These are phyloP conservation scores for Lithocarpus polystachyus DNA, from an alignment of 306 rosid genomes.

Conservation along the genomic window DNA sequence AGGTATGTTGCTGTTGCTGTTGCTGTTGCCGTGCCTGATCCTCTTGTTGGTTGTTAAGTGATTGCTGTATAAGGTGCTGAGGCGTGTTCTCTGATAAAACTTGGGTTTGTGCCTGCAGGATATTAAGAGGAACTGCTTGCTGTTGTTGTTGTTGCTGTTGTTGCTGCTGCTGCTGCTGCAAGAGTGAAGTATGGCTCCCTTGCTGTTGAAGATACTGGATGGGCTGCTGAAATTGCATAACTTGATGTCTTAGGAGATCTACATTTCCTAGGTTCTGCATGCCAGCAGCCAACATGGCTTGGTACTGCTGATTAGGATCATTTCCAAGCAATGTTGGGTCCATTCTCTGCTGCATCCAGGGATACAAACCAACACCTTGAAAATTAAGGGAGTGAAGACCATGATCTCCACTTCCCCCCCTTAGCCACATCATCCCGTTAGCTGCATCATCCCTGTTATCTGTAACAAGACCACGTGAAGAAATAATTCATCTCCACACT, in stretches of 20 bases:
- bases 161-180: conserved; percentile 67
- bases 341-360: conserved; percentile 83
- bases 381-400: conserved; percentile 61
- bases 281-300: conserved; percentile 77
- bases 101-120: conserved; percentile 55
- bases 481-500: conserved; percentile 6
- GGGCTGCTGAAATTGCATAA: conserved; percentile 76
- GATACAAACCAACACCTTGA: conserved; percentile 64
- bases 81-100: conserved; percentile 51
- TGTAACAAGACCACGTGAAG: conserved; percentile 34
- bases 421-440: conserved; percentile 75
- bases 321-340: conserved; percentile 60
- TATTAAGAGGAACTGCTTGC: conserved; percentile 49
- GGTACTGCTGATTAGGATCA: conserved; percentile 69
- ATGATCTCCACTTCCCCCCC: conserved; percentile 68
- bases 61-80: conserved; percentile 58
- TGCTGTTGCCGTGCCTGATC: conserved; percentile 58
- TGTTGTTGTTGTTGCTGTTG: conserved; percentile 34
- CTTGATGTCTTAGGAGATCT: conserved; percentile 66
- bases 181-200: conserved; percentile 43
- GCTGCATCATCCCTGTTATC: conserved; percentile 72
- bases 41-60: conserved; percentile 47
- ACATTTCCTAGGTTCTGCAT: conserved; percentile 62
- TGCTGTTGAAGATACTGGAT: conserved; percentile 64
- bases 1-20: conserved; percentile 47